Percentiles rank a stretch among this genome's conserved stretches.
These are phyloP conservation scores for Backusella liffmaniae DNA, from an alignment of 192 early-diverging fungal genomes.

Conservation along the genomic window DNA sequence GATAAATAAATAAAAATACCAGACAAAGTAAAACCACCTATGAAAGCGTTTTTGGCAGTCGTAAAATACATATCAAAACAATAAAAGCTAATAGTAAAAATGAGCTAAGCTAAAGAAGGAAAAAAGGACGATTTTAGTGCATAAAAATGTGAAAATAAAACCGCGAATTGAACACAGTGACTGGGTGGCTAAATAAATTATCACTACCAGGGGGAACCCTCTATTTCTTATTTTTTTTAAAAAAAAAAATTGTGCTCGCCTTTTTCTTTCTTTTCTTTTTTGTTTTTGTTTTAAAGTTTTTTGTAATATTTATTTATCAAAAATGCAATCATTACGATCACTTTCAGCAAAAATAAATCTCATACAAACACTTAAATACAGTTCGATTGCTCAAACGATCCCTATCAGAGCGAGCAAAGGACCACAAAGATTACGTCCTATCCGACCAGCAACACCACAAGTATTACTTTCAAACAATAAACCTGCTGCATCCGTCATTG, in stretches of 20 bases:
- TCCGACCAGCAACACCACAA: background rate
- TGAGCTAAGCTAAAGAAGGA: background rate
- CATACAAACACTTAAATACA: background rate
- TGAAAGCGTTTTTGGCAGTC: no score
- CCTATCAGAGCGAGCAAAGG: background rate
- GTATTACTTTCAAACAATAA: background rate
- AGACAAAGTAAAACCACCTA: no score
- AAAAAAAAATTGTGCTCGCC: background rate
- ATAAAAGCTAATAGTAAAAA: no score
- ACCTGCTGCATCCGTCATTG: background rate
- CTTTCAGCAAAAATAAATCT: background rate
- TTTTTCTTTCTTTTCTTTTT: background rate
- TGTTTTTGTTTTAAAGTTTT: background rate
- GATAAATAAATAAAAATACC: no score
- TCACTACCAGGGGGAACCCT: background rate
- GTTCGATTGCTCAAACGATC: background rate
- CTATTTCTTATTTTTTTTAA: background rate
- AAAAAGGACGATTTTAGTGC: background rate
- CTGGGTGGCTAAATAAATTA: background rate
- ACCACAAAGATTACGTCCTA: constrained; percentile 1
- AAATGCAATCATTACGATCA: constrained; percentile 1
- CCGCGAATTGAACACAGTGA: background rate
- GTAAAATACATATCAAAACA: no score
- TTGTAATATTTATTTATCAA: background rate
- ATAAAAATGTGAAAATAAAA: background rate